These are phyloP conservation scores for Drechslerella coelobrocha DNA, from an alignment of 2,329 filamentous ascomycete genomes.

Conservation along the genomic window DNA sequence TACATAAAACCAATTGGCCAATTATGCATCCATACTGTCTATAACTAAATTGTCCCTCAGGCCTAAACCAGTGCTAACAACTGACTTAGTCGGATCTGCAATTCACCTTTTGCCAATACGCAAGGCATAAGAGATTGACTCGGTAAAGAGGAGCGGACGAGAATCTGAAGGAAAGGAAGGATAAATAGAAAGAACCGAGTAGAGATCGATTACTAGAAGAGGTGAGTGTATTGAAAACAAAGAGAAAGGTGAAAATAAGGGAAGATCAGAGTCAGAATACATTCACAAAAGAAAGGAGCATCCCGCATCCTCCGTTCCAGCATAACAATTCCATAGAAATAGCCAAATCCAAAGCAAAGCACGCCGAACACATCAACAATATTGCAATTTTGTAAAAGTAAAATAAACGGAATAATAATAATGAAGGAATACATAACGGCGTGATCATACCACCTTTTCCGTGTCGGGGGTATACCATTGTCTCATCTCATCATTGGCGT, in stretches of 20 bases:
- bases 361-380: constrained; percentile 3
- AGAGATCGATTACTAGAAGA: background rate
- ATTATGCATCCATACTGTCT: too few species aligned
- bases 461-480: too few species aligned
- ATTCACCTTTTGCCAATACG: background rate
- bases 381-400: background rate
- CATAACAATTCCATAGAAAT: background rate
- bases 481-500: too few species aligned
- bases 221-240: constrained; percentile 3
- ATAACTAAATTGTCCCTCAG: too few species aligned
- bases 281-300: too few species aligned
- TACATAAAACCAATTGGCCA: background rate
- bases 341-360: constrained; percentile 1
- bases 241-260: background rate
- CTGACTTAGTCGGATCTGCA: too few species aligned
- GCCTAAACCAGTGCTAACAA: too few species aligned
- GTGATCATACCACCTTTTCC: background rate
- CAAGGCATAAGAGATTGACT: background rate
- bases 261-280: constrained; percentile 2
- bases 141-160: too few species aligned
- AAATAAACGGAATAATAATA: background rate
- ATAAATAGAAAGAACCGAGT: background rate
- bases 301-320: too few species aligned
- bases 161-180: too few species aligned
- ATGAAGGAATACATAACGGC: too few species aligned